phyloP scores from a whole-genome alignment of 805 yeast genomes.

The Nakazawaea anatomiae region DNA sequence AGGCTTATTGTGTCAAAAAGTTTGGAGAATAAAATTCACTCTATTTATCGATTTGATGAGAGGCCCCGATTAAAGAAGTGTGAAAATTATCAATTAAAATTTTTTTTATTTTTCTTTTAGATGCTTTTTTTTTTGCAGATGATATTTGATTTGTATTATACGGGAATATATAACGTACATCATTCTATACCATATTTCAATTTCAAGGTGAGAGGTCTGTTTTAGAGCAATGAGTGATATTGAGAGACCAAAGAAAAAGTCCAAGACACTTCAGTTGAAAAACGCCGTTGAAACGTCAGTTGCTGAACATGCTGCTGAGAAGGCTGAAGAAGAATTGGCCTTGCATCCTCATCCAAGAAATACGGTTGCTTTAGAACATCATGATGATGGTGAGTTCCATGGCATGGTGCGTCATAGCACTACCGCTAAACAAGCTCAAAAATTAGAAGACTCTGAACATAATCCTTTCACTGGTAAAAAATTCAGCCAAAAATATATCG shows the following conservation, averaged over 20 bases:
- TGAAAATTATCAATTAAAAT: neutral
- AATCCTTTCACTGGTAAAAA: conserved; percentile 78
- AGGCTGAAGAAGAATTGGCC: conserved; percentile 49
- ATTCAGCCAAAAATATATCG: conserved; percentile 64
- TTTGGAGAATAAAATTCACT: neutral
- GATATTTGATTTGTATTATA: neutral
- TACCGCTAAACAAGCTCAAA: conserved; percentile 55
- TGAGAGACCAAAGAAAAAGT: conserved; percentile 44
- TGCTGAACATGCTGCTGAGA: conserved; percentile 63
- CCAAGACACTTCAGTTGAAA: conserved; percentile 23
- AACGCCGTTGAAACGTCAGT: conserved; percentile 40
- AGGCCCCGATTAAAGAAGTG: neutral
- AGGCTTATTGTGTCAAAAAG: neutral
- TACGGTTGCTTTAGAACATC: conserved; percentile 36
- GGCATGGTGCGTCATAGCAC: conserved; percentile 55
- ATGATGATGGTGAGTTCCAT: conserved; percentile 62
- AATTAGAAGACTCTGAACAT: conserved; percentile 46
- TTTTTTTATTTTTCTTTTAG: too few relatives aligned
- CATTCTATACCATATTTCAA: too few relatives aligned
- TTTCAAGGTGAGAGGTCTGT: neutral
- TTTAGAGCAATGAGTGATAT: conserved; percentile 17
- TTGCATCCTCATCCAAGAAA: conserved; percentile 40
- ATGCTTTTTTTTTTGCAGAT: neutral
- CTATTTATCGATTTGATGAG: too few relatives aligned
- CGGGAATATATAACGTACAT: too few relatives aligned